phyloP scores from a whole-genome alignment of 2,329 filamentous ascomycete genomes.

The Colletotrichum destructivum region DNA sequence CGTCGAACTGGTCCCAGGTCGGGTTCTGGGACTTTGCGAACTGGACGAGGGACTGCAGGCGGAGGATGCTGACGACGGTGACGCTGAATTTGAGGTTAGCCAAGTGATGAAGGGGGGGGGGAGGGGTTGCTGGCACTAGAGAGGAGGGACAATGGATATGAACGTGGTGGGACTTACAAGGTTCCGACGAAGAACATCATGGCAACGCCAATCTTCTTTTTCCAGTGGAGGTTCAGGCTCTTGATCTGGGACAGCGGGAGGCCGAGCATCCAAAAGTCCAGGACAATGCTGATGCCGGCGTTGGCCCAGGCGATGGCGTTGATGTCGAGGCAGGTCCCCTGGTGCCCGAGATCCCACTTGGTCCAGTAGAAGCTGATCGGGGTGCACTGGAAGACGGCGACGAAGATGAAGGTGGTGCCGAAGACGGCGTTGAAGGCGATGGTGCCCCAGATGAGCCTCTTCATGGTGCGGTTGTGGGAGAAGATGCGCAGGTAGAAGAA shows the following conservation, averaged over 20 bases:
- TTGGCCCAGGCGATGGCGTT: slow-evolving; percentile 66
- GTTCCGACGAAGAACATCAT: slow-evolving; percentile 67
- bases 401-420: slow-evolving; percentile 59
- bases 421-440: slow-evolving; percentile 56
- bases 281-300: slow-evolving; percentile 66
- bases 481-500: slow-evolving; percentile 72
- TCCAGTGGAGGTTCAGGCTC: slow-evolving; percentile 60
- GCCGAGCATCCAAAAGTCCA: slow-evolving; percentile 67
- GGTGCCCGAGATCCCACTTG: slow-evolving; percentile 63
- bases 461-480: slow-evolving; percentile 49
- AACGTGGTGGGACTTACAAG: slow-evolving; percentile 52
- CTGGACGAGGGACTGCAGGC: slow-evolving; percentile 52
- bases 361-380: slow-evolving; percentile 69
- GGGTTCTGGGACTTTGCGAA: slow-evolving; percentile 51
- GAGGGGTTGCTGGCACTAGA: background rate
- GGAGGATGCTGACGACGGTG: slow-evolving; percentile 56
- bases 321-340: slow-evolving; percentile 64
- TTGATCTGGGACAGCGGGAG: slow-evolving; percentile 64
- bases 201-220: slow-evolving; percentile 64
- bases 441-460: slow-evolving; percentile 59
- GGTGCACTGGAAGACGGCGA: slow-evolving; percentile 65
- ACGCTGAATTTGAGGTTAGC: slow-evolving; percentile 47
- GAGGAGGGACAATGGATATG: too few species aligned
- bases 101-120: background rate
- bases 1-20: slow-evolving; percentile 53